Base-by-base conservation (phyloP, 805 yeast species). In the Myxozyma lipomycoides region DNA sequence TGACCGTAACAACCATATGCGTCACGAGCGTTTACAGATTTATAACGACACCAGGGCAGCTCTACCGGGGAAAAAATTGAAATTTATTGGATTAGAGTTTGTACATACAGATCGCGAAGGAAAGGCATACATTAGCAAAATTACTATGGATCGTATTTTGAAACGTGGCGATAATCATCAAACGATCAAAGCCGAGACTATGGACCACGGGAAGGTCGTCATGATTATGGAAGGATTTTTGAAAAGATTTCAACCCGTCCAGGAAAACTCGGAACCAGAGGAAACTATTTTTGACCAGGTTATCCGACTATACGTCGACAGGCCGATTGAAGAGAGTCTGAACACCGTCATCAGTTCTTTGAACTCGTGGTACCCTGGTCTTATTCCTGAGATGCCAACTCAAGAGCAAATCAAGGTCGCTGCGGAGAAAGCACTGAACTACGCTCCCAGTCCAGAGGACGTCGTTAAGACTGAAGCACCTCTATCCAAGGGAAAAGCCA, bases 121-220 rank as follows among this genome's bases (percentile, higher is more conserved):
- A 2, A 43, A 30, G 23, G 35, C 47, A 12, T 46, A 46, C 3
- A 40, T 59, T n/a, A 42, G 51, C 3, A 65, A 69, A 1, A 52
- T 81, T 0, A 86, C 96, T 0, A 66, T 70, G 6, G 65, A 70
- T 0, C 73, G 97, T 48, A 84, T 91, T 0, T 43, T 73, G 4
- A 62, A 64, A 2, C 75, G 98, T 60, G 97, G 96, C 2, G 89
- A 89, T 62, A 83, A 86, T 56, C 98, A 93, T 65, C 96, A 86
- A 65, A 80, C 90, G 1, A 86, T 93, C 35, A 81, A 83, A 57
- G 74, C 72, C 3, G 65, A 62, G 0, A 62, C 67, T 2, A 73
- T 76, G 48, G 80, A 82, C 7, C 71, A 71, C 3, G 66, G 67
- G 17, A 71, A 74, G 45, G 81, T 86, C 0, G 67, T 72, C 30